Evolutionary conservation across 164 flowering plant species (phyloP).

Genomic region (Liriodendron chinense): DNA sequence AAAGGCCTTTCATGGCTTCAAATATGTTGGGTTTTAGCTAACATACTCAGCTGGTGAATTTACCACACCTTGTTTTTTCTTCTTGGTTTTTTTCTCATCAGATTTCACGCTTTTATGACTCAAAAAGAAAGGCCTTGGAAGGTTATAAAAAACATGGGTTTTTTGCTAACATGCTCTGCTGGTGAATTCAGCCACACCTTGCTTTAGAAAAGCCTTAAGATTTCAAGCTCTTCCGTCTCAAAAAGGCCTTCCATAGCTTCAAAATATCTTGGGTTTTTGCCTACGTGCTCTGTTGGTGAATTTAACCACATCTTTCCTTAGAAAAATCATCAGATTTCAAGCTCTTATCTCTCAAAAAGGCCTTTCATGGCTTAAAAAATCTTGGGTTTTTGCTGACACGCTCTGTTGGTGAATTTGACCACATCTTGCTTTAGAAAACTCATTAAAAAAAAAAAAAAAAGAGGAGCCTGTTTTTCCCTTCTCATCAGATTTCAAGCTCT

Average conservation of each 20-base stretch:
- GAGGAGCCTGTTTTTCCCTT: background rate
- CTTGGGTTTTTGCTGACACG: background rate
- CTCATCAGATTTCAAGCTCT: conserved; percentile 2
- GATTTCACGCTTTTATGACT: background rate
- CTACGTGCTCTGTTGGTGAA: background rate
- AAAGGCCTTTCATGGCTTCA: conserved; percentile 22
- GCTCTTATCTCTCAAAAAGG: background rate
- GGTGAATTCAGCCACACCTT: background rate
- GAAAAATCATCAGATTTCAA: background rate
- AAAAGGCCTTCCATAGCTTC: background rate
- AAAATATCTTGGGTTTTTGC: background rate
- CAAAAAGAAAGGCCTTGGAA: background rate
- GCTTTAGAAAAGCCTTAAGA: background rate
- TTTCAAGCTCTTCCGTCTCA: background rate
- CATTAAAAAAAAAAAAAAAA: background rate
- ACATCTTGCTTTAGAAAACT: background rate
- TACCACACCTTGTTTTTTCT: too few relatives aligned
- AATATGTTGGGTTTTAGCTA: background rate
- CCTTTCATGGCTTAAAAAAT: background rate
- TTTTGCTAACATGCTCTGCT: background rate
- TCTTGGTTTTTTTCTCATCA: background rate
- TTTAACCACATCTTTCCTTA: background rate
- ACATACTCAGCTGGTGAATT: background rate
- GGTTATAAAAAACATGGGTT: background rate
- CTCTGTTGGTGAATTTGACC: background rate